Evolutionary conservation across 495 filamentous ascomycete species (phyloP).

Genomic region (Lepidopterella palustris): DNA sequence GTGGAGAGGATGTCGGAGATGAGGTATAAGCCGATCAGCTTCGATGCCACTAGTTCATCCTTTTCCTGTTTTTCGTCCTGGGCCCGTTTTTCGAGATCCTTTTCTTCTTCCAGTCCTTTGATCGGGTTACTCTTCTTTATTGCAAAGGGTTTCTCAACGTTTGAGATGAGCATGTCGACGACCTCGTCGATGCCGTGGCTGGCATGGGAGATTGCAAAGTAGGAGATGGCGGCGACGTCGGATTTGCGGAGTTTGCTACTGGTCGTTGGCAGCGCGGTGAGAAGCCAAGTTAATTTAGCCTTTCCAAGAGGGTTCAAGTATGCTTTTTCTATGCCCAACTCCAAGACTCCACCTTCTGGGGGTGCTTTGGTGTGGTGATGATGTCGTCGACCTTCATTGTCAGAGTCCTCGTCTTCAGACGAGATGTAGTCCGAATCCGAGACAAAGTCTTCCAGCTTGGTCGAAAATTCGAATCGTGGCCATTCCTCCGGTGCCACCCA

Average conservation of each 20-base stretch:
- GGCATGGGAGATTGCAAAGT: conserved; percentile 85
- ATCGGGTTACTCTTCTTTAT: conserved; percentile 49
- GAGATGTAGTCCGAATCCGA: conserved; percentile 80
- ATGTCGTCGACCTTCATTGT: conserved; percentile 59
- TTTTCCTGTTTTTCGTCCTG: conserved; percentile 30
- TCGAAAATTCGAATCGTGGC: conserved; percentile 68
- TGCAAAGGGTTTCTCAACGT: conserved; percentile 64
- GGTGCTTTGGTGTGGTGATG: conserved; percentile 43
- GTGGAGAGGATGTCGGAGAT: conserved; percentile 85
- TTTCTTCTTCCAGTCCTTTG: conserved; percentile 36
- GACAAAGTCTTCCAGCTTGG: conserved; percentile 66
- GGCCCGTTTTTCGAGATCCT: conserved; percentile 40
- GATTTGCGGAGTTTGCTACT: conserved; percentile 71
- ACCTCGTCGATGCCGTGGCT: conserved; percentile 77
- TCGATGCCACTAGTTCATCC: conserved; percentile 64
- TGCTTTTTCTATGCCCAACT: conserved; percentile 52
- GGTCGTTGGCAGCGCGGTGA: conserved; percentile 72
- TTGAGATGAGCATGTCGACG: conserved; percentile 76
- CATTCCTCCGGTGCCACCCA: conserved; percentile 65
- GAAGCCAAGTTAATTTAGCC: conserved; percentile 71
- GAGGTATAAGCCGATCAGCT: conserved; percentile 75
- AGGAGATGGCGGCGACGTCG: conserved; percentile 78
- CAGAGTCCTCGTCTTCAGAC: conserved; percentile 79
- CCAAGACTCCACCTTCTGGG: conserved; percentile 32
- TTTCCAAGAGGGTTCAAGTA: conserved; percentile 83